Percentiles rank a stretch among this genome's conserved stretches.
Conservation (phyloP, 371 early-diverging fungal species). For the Mortierella sp. region DNA sequence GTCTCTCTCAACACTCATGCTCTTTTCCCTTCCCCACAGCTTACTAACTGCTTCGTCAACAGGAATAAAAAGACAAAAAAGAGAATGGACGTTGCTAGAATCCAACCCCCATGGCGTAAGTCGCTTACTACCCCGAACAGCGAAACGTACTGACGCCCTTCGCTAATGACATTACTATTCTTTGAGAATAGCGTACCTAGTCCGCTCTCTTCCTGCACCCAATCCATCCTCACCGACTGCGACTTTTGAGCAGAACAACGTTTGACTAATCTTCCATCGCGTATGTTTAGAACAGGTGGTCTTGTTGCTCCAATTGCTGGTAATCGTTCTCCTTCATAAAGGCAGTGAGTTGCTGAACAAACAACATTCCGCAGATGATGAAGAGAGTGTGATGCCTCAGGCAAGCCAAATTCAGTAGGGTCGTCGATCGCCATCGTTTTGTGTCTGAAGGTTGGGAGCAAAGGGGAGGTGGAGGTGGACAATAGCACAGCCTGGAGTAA, state of each 20-base stretch:
- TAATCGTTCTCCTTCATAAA: conserved; percentile 45
- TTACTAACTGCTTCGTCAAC: no score
- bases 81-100: no score
- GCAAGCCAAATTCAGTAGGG: neutral
- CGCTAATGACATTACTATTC: no score
- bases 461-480: neutral
- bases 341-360: conserved; percentile 37
- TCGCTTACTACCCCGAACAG: no score
- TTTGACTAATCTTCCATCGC: no score
- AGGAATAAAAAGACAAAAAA: no score
- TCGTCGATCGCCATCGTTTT: conserved; percentile 34
- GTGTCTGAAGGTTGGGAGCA: neutral
- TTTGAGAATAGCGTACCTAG: no score
- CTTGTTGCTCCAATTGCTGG: conserved; percentile 22
- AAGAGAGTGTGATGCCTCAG: neutral
- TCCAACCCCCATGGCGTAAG: no score
- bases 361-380: conserved; percentile 30
- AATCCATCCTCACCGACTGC: no score
- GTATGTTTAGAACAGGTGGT: neutral
- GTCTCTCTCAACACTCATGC: neutral
- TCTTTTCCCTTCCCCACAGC: neutral
- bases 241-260: no score
- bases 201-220: no score
- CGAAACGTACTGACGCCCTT: no score
- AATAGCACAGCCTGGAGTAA: neutral